Conservation (phyloP, 805 yeast species). For the Ogataea glucozyma region DNA sequence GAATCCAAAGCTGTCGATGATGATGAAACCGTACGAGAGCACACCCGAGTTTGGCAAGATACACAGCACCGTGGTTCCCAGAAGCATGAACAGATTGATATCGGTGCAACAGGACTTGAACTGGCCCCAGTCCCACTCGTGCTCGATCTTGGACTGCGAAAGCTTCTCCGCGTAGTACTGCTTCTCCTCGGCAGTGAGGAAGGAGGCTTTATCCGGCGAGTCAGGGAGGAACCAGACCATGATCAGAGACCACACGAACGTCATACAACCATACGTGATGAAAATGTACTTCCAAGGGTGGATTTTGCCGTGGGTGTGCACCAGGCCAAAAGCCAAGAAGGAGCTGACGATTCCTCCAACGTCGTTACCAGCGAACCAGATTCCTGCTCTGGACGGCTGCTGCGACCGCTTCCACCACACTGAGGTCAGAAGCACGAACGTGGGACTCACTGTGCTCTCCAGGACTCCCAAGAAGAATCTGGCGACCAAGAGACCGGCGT, state of each 20-base stretch:
- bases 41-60: slow-evolving; percentile 48
- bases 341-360: slow-evolving; percentile 50
- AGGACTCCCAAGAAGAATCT: slow-evolving; percentile 52
- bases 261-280: slow-evolving; percentile 59
- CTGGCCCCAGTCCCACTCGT: slow-evolving; percentile 55
- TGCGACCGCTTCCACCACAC: slow-evolving; percentile 57
- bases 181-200: slow-evolving; percentile 43
- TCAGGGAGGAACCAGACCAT: slow-evolving; percentile 41
- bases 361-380: slow-evolving; percentile 49
- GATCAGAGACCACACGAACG: slow-evolving; percentile 40
- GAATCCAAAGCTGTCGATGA: slow-evolving; percentile 38
- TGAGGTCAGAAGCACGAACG: slow-evolving; percentile 54
- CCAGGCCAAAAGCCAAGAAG: slow-evolving; percentile 55
- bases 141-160: slow-evolving; percentile 57
- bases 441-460: slow-evolving; percentile 57
- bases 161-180: slow-evolving; percentile 51
- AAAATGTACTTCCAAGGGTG: slow-evolving; percentile 63
- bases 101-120: slow-evolving; percentile 53
- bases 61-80: slow-evolving; percentile 43
- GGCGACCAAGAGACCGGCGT: slow-evolving; percentile 47
- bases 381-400: slow-evolving; percentile 38
- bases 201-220: slow-evolving; percentile 47
- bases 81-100: slow-evolving; percentile 48
- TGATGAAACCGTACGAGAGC: slow-evolving; percentile 48
- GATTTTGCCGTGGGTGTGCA: slow-evolving; percentile 40